Percentiles rank a stretch among this genome's conserved stretches.
Conservation (phyloP, 2,329 filamentous ascomycete species). For the Fusarium chuoi region DNA sequence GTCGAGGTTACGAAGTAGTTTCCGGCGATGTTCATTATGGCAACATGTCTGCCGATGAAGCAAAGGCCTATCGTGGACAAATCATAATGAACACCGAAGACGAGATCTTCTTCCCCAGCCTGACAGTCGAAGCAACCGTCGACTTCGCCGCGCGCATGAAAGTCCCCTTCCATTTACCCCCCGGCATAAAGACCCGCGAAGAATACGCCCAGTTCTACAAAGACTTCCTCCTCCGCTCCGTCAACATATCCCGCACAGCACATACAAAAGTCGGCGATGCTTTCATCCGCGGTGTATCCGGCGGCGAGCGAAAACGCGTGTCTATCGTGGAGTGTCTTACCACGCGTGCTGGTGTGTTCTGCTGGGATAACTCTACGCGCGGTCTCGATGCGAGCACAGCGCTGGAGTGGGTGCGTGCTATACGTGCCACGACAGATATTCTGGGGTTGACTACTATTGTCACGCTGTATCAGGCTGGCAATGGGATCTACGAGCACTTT, state of each 20-base stretch:
- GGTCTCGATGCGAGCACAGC: slow-evolving; percentile 74
- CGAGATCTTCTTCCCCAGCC: slow-evolving; percentile 69
- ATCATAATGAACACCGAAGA: slow-evolving; percentile 79
- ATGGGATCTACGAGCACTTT: slow-evolving; percentile 75
- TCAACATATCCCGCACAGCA: slow-evolving; percentile 67
- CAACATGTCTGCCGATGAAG: slow-evolving; percentile 57
- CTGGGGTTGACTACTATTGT: slow-evolving; percentile 69
- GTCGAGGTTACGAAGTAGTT: slow-evolving; percentile 67
- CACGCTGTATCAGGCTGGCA: slow-evolving; percentile 75
- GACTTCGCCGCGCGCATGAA: slow-evolving; percentile 74
- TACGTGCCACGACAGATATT: slow-evolving; percentile 71
- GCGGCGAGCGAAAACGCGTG: slow-evolving; percentile 75
- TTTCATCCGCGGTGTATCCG: slow-evolving; percentile 72
- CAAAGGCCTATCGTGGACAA: slow-evolving; percentile 63
- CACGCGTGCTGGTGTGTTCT: slow-evolving; percentile 66
- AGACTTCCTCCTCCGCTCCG: slow-evolving; percentile 66
- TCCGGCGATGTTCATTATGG: slow-evolving; percentile 68
- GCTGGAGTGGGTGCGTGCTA: slow-evolving; percentile 66
- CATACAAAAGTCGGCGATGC: slow-evolving; percentile 76
- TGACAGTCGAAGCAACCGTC: slow-evolving; percentile 77
- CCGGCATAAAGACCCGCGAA: slow-evolving; percentile 53
- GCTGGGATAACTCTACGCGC: slow-evolving; percentile 74
- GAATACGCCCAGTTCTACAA: slow-evolving; percentile 59
- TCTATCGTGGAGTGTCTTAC: slow-evolving; percentile 73
- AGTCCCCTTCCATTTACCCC: slow-evolving; percentile 59